Evolutionary conservation across 805 yeast genomes (phyloP).

Genomic region (Cyberlindnera bimundalis): DNA sequence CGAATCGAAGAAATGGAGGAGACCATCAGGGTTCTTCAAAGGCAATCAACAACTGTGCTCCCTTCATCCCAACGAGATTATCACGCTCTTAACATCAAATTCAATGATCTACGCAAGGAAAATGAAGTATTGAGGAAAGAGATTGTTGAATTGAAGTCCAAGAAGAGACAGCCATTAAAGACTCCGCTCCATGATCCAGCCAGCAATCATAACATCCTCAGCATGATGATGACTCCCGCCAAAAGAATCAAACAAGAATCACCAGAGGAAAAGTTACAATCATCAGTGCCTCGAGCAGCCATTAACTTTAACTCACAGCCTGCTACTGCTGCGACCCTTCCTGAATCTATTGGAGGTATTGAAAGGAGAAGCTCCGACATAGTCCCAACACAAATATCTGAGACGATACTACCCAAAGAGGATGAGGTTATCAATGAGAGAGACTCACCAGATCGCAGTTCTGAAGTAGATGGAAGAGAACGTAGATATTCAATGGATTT

Average conservation of each 20-base stretch:
- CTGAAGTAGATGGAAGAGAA: neutral
- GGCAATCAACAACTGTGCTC: no score
- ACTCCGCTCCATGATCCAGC: neutral
- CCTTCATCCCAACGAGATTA: conserved; percentile 1
- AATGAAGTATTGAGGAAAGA: conserved; percentile 2
- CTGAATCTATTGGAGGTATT: no score
- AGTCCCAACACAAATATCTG: conserved; percentile 4
- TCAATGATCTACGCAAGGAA: conserved; percentile 5
- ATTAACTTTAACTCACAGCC: no score
- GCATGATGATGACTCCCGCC: conserved; percentile 1
- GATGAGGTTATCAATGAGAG: neutral
- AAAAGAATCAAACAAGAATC: neutral
- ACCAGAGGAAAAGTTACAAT: neutral
- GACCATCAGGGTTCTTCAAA: no score
- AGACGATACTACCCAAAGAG: neutral
- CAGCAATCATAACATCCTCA: conserved; percentile 3
- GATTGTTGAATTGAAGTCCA: conserved; percentile 1
- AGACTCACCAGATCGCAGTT: no score
- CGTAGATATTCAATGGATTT: conserved; percentile 17
- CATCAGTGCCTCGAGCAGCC: no score
- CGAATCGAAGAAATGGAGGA: no score
- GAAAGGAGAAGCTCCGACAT: neutral
- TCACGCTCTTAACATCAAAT: conserved; percentile 8
- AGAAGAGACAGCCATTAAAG: neutral
- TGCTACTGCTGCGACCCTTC: no score